Base-by-base conservation (phyloP, 441 rosid species). In the Erodium moschatum region DNA sequence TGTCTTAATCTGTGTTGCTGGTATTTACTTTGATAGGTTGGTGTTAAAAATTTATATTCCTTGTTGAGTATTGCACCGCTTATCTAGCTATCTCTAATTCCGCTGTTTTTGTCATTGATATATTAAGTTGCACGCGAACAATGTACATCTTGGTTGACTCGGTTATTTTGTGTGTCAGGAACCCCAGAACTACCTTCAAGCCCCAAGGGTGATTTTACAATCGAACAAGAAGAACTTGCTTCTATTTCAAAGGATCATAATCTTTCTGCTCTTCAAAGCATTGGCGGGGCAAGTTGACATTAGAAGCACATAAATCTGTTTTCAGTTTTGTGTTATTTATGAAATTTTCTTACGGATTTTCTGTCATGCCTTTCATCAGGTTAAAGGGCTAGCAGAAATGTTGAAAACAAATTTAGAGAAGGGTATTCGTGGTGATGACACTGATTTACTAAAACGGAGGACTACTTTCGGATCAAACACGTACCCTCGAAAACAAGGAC, bases 401-500 rank as follows among this genome's bases (percentile, higher is more conserved):
- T 73, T 94, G 78, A 88, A 83, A 78, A 82, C 97, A 70, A 86
- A 83, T 77, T 50, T 87, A 73, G 94, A 86, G 75, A 75, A 60
- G 12, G 99, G 97, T 74, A 78, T 91, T 60, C 44, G 21, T 38
- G 94, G 84, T 31, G 94, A 89, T 74, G 97, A 89, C 74, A 75
- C 73, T 65, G 96, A 88, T 76, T 71, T 94, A 72, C 33, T 70
- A 69, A 82, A 81, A 65, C 87, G 99, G 66, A 87, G 81, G 81
- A 90, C 68, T 79, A 80, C 90, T n/a, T 94, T 88, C 78, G 99
- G 97, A 75, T 83, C 97, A 74, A 94, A 91, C 78, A 89, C 97
- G 2, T 94, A 94, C 75, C 99, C 97, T 42, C 82, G 72, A 76
- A 91, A 91, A 80, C 89, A 95, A 73, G 98, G 99, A 61, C 84